Evolutionary conservation across 805 yeast species (phyloP).

Genomic region (Naumovozyma dairenensis): DNA sequence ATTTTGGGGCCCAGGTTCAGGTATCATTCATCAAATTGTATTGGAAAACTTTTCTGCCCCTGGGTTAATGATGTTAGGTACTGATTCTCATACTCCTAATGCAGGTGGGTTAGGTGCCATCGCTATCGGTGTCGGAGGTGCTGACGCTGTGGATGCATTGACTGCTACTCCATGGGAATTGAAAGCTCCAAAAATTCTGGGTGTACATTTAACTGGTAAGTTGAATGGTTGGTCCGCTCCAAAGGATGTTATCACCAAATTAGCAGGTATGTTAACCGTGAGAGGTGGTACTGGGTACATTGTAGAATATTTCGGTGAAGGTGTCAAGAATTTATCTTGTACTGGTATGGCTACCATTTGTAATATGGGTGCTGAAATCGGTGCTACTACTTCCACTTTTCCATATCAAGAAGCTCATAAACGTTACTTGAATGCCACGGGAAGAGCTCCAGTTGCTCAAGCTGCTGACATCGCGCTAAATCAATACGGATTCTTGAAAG

Average conservation of each 20-base stretch:
- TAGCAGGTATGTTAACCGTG: slow-evolving; percentile 89
- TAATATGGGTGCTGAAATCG: slow-evolving; percentile 99
- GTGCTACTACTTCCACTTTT: slow-evolving; percentile 97
- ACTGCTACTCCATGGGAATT: slow-evolving; percentile 98
- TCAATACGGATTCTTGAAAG: slow-evolving; percentile 54
- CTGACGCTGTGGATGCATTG: slow-evolving; percentile 97
- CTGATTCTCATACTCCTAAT: slow-evolving; percentile 97
- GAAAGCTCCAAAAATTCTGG: slow-evolving; percentile 91
- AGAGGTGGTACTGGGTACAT: slow-evolving; percentile 97
- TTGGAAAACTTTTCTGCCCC: slow-evolving; percentile 95
- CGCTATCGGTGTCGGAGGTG: slow-evolving; percentile 99
- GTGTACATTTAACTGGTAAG: slow-evolving; percentile 85
- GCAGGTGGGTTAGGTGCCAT: slow-evolving; percentile 98
- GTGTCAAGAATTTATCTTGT: slow-evolving; percentile 79
- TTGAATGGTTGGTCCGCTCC: slow-evolving; percentile 94
- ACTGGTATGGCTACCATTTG: slow-evolving; percentile 99
- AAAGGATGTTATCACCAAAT: slow-evolving; percentile 86
- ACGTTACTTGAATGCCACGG: slow-evolving; percentile 74
- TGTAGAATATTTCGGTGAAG: slow-evolving; percentile 94
- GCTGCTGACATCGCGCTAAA: slow-evolving; percentile 56
- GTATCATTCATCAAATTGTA: slow-evolving; percentile 96
- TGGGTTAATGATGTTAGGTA: slow-evolving; percentile 94
- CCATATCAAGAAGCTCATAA: slow-evolving; percentile 80
- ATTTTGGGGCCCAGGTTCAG: slow-evolving; percentile 99
- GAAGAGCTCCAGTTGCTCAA: slow-evolving; percentile 72